Evolutionary conservation across 2,329 filamentous ascomycete genomes (phyloP).

Genomic region (Aureobasidium pullulans): DNA sequence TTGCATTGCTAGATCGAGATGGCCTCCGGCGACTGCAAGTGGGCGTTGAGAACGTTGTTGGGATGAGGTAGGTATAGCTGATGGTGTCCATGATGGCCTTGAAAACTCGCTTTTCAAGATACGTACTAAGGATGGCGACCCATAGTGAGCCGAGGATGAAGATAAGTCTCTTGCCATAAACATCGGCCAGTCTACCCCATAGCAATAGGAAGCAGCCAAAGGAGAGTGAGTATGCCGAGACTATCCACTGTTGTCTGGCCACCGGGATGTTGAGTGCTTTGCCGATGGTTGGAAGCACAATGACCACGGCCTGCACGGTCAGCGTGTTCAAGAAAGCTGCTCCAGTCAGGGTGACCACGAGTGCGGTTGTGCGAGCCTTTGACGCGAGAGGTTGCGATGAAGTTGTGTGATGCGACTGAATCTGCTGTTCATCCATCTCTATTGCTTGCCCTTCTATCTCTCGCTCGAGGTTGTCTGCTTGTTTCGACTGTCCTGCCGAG

Average conservation of each 20-base stretch:
- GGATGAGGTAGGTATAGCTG: too few relatives aligned
- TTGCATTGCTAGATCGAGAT: too few relatives aligned
- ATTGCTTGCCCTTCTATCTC: background rate
- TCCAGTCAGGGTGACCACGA: slow-evolving; percentile 25
- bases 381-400: slow-evolving; percentile 14
- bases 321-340: slow-evolving; percentile 24
- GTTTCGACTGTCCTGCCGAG: background rate
- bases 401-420: background rate
- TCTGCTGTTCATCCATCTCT: background rate
- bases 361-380: slow-evolving; percentile 23
- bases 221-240: slow-evolving; percentile 58
- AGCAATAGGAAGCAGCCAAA: slow-evolving; percentile 62
- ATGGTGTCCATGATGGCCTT: too few relatives aligned
- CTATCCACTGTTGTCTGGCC: slow-evolving; percentile 46
- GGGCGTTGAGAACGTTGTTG: too few relatives aligned
- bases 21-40: too few relatives aligned
- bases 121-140: slow-evolving; percentile 45
- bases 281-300: slow-evolving; percentile 28
- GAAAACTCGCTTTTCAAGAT: too few relatives aligned
- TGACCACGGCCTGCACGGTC: slow-evolving; percentile 27
- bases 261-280: slow-evolving; percentile 25
- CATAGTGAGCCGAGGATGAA: slow-evolving; percentile 59
- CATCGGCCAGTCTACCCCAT: slow-evolving; percentile 60
- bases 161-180: slow-evolving; percentile 58
- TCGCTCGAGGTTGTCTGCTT: background rate